phyloP scores from a whole-genome alignment of 371 early-diverging fungal species.

The Apophysomyces elegans region DNA sequence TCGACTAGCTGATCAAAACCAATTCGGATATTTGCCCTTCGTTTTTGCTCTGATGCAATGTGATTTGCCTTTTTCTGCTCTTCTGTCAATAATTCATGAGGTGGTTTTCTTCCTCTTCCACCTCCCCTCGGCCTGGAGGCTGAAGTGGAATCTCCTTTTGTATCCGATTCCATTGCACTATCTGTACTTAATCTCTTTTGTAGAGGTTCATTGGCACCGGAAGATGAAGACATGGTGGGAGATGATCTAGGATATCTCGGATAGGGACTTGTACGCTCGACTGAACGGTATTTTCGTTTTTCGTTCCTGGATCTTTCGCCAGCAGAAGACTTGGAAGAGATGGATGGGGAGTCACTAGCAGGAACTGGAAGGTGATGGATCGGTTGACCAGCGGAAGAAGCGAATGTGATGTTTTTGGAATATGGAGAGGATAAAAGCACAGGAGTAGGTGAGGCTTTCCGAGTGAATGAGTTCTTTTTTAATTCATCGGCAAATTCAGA shows the following conservation, averaged over 20 bases:
- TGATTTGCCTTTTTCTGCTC: constrained; percentile 89
- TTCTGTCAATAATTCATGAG: constrained; percentile 74
- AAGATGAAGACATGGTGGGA: constrained; percentile 7
- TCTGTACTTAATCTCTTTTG: constrained; percentile 7
- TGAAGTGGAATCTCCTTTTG: constrained; percentile 2
- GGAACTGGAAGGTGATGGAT: constrained; percentile 18
- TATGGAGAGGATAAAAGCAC: constrained; percentile 28
- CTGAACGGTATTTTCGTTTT: constrained; percentile 19
- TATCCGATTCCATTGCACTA: constrained; percentile 9
- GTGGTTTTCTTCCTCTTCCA: constrained; percentile 29
- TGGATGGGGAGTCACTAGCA: neutral
- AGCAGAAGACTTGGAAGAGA: constrained; percentile 9
- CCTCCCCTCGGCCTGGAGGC: constrained; percentile 8
- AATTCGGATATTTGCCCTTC: constrained; percentile 75
- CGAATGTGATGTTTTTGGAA: constrained; percentile 22
- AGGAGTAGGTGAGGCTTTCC: constrained; percentile 28
- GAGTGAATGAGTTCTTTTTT: constrained; percentile 9
- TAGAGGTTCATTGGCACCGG: neutral
- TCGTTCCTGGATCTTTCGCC: constrained; percentile 18
- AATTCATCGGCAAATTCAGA: constrained; percentile 7
- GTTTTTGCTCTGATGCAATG: constrained; percentile 86
- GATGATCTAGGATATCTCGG: constrained; percentile 13
- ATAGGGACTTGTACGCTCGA: constrained; percentile 10
- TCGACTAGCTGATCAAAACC: constrained; percentile 78
- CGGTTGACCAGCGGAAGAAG: constrained; percentile 18